A percentile compares a stretch with the other conserved stretches of the same genome.
These are phyloP conservation scores for Thalassiosira hispida DNA, from an alignment of 352 stramenopile species.

Conservation along the genomic window DNA sequence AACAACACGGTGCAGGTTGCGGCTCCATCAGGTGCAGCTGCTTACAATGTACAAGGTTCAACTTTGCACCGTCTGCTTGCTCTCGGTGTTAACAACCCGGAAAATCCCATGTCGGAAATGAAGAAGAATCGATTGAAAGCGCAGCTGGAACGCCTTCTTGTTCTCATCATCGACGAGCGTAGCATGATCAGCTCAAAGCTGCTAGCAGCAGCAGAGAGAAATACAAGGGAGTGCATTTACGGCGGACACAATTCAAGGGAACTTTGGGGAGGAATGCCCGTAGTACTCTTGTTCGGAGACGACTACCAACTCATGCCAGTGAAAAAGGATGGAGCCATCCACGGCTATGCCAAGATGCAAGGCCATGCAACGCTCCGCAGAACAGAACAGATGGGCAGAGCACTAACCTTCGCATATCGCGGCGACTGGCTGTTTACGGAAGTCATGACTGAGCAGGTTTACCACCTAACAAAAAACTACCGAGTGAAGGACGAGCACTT, in stretches of 20 bases:
- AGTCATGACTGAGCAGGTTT: slow-evolving; percentile 25
- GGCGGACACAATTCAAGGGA: slow-evolving; percentile 3
- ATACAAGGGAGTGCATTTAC: slow-evolving; percentile 16
- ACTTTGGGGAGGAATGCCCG: slow-evolving; percentile 21
- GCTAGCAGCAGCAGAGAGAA: slow-evolving; percentile 7
- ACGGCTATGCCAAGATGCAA: slow-evolving; percentile 24
- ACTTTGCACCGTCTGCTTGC: slow-evolving; percentile 13
- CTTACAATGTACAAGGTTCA: slow-evolving; percentile 37
- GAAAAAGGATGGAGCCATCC: slow-evolving; percentile 18
- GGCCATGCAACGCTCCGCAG: background rate
- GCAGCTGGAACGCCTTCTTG: slow-evolving; percentile 7
- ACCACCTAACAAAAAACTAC: slow-evolving; percentile 28
- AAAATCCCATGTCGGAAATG: background rate
- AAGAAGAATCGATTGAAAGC: background rate
- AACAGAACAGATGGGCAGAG: slow-evolving; percentile 7
- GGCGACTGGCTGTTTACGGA: slow-evolving; percentile 14
- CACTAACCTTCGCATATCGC: background rate
- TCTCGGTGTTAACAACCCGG: background rate
- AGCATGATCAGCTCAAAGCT: slow-evolving; percentile 29
- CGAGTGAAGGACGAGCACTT: slow-evolving; percentile 17
- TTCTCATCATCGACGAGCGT: slow-evolving; percentile 24
- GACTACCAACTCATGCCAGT: slow-evolving; percentile 38
- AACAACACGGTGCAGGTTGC: slow-evolving; percentile 23
- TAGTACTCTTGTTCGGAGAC: slow-evolving; percentile 32
- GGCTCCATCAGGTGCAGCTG: slow-evolving; percentile 29